Base-by-base conservation (phyloP, 176 grass and related monocot genomes). In the Aegilops longissima region DNA sequence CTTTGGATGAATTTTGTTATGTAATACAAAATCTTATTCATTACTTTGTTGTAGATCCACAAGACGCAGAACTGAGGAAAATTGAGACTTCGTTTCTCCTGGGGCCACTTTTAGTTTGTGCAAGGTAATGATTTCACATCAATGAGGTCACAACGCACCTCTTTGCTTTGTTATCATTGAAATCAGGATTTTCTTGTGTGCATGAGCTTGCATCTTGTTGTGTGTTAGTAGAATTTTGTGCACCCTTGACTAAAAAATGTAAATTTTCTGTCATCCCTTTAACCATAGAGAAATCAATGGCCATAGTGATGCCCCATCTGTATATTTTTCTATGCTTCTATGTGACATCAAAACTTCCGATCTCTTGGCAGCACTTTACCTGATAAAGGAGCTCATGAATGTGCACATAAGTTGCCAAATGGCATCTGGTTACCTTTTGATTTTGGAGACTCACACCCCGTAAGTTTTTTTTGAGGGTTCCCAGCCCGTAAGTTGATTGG, bases 41-140 rank as follows among this genome's bases (percentile, higher is more conserved):
- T 70, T 8, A 24, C 31, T 85, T 33, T 31, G 5, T 88, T 88
- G 65, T 85, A 98, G 93, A 95, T n/a, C 79, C 93, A 59, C 86
- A 84, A 89, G 96, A 95, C 77, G 61, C 83, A 24, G 80, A 87
- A 38, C 84, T 98, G 85, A 90, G 92, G 33, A 92, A 89, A 79
- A 71, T 95, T 69, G 96, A 98, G 81, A 95, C 89, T 92, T 92
- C 96, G 13, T 98, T 98, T 92, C 87, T 98, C 29, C 77, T 98
- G 31, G 93, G 93, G 76, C 86, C 96, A 34, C 92, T 98, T 68
- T 81, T 98, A 83, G 82, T 95, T 31, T 95, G 86, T 89, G 92
- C 84, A 82, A 98, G 96, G 96, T 98, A 92, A 29, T 51, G 6
- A 9, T 80, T 30, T 61, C 25, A 20, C n/a, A 62, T 81, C 25